Evolutionary conservation across 805 yeast genomes (phyloP).

Genomic region (Candida odintsovae): DNA sequence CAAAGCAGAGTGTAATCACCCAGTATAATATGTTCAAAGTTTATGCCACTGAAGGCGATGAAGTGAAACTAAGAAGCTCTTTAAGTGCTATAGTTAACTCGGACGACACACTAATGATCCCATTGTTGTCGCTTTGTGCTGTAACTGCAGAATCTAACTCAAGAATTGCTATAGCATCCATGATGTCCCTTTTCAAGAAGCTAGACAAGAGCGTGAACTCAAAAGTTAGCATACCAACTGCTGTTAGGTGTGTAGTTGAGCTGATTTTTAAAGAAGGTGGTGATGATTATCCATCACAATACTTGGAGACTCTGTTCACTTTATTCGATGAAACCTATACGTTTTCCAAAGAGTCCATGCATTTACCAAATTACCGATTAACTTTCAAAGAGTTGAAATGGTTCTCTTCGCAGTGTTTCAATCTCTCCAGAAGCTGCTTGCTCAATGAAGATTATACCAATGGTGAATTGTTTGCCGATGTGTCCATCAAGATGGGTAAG

Average conservation of each 20-base stretch:
- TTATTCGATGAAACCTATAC: constrained; percentile 11
- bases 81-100: constrained; percentile 28
- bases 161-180: constrained; percentile 22
- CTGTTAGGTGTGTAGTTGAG: constrained; percentile 28
- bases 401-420: constrained; percentile 33
- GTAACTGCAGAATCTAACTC: constrained; percentile 24
- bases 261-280: constrained; percentile 25
- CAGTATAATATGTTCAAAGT: constrained; percentile 28
- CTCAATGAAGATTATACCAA: constrained; percentile 8
- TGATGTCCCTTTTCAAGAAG: constrained; percentile 23
- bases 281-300: constrained; percentile 1
- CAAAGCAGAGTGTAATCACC: constrained; percentile 24
- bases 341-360: constrained; percentile 8
- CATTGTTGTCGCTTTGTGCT: constrained; percentile 28
- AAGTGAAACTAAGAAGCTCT: constrained; percentile 17
- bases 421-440: constrained; percentile 24
- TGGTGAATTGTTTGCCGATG: constrained; percentile 16
- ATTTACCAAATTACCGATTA: constrained; percentile 11
- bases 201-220: constrained; percentile 11
- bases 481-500: constrained; percentile 17
- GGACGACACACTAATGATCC: constrained; percentile 29
- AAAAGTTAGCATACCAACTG: constrained; percentile 21
- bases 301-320: constrained; percentile 8
- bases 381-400: constrained; percentile 33
- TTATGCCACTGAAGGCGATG: constrained; percentile 13